Percentiles rank a stretch among this genome's conserved stretches.
These are phyloP conservation scores for slime mould (Dictyostelium discoideum) DNA, from an alignment of 78 protist species.

Conservation along the genomic window DNA sequence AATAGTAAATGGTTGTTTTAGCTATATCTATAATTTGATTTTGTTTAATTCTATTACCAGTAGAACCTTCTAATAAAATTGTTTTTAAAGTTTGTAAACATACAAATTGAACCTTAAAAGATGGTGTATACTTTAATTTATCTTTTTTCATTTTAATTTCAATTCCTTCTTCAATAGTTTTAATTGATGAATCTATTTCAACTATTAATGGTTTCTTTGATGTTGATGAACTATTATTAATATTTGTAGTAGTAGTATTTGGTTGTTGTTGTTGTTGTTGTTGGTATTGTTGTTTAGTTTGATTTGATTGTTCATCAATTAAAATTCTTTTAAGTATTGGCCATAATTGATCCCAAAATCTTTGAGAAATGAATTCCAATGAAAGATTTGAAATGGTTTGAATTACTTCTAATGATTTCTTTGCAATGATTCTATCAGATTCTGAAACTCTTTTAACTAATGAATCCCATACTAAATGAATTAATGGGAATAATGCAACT, in stretches of 20 bases:
- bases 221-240: not conserved
- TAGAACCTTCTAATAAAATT: not conserved
- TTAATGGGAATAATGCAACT: slow-evolving; percentile 63
- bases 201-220: not conserved
- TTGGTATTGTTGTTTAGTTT: not conserved
- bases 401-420: slow-evolving; percentile 25
- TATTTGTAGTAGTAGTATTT: not conserved
- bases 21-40: slow-evolving; percentile 9
- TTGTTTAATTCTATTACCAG: not conserved
- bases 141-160: not conserved
- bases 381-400: slow-evolving; percentile 42
- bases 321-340: slow-evolving; percentile 28
- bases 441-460: slow-evolving; percentile 29
- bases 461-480: slow-evolving; percentile 56
- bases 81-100: slow-evolving; percentile 4
- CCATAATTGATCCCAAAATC: slow-evolving; percentile 68
- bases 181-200: not conserved
- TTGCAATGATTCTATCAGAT: slow-evolving; percentile 11
- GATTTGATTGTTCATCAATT: slow-evolving; percentile 10
- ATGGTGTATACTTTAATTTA: slow-evolving; percentile 8
- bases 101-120: not conserved
- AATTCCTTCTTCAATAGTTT: not conserved
- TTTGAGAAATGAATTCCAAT: slow-evolving; percentile 32
- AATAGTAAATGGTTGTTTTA: slow-evolving; percentile 13
- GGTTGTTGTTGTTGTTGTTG: not conserved